These are phyloP conservation scores for Penicillium manginii DNA, from an alignment of 495 filamentous ascomycete species.

Conservation along the genomic window DNA sequence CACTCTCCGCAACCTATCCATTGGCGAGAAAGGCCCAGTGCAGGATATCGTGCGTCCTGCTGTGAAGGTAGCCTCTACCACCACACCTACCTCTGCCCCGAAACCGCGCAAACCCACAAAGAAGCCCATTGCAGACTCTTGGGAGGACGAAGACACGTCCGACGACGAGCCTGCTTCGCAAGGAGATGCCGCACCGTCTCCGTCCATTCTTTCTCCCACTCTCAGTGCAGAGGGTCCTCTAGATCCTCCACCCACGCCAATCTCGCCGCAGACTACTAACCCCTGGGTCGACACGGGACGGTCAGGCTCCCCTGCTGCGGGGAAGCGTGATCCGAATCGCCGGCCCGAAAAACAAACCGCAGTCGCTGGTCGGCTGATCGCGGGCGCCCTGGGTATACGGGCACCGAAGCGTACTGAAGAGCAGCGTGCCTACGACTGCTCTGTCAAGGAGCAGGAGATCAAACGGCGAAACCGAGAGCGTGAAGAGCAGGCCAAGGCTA, in stretches of 20 bases:
- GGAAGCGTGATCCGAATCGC: conserved; percentile 28
- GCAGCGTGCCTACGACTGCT: conserved; percentile 82
- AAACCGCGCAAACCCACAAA: conserved; percentile 47
- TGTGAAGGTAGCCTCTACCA: conserved; percentile 16
- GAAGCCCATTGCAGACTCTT: conserved; percentile 70
- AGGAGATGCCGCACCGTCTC: conserved; percentile 15
- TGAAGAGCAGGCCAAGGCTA: conserved; percentile 63
- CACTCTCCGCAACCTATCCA: conserved; percentile 49
- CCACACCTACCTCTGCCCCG: conserved; percentile 12
- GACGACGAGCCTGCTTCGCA: conserved; percentile 36
- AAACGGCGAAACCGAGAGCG: conserved; percentile 74
- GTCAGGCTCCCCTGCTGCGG: conserved; percentile 23
- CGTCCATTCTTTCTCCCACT: conserved; percentile 32
- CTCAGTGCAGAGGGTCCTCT: conserved; percentile 45
- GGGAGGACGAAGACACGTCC: conserved; percentile 75
- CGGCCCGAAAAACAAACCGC: conserved; percentile 92
- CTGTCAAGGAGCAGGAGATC: conserved; percentile 82
- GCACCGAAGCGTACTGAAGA: conserved; percentile 84
- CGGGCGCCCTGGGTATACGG: conserved; percentile 80
- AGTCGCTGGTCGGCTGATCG: conserved; percentile 87
- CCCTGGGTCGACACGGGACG: conserved; percentile 21
- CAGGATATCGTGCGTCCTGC: conserved; percentile 38
- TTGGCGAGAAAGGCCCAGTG: conserved; percentile 41
- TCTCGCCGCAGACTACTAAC: conserved; percentile 51
- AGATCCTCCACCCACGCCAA: conserved; percentile 65